Base-by-base conservation (phyloP, 2,329 filamentous ascomycete species). In the Penicillium olsonii region DNA sequence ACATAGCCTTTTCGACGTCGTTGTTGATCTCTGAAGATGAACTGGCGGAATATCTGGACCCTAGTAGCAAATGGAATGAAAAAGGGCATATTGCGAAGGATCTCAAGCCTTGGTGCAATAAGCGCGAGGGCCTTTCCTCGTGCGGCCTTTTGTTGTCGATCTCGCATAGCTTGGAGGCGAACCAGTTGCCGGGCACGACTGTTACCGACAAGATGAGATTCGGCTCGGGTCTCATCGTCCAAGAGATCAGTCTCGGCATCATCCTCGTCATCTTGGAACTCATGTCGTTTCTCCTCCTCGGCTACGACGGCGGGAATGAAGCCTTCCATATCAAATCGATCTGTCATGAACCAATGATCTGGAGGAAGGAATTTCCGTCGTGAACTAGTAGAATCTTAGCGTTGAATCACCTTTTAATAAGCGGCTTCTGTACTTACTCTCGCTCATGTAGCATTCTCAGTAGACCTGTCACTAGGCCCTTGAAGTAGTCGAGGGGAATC, bases 261-360 rank as follows among this genome's bases (percentile, higher is more conserved):
- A 3, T 82, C 84, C 14, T 84, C 79, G 45, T 85, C 83, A 31
- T 79, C 79, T 48, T 85, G 77, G 11, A 91, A 80, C 48, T 84
- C 81, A 62, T 90, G 87, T 29, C 88, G 80, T 41, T 77, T 82
- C 65, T 95, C 86, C 66, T 96, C 91, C 70, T 99, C 94, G 38
- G 84, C 79, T 2, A 96, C 91, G 1, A 97, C 92, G 2, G 89
- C 87, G 8, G 84, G 80, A 38, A 96, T 87, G 63, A 97, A 97
- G 0, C 87, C 84, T 54, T 87, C 85, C 86, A 96, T 94, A 62
- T 96, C 88, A 49, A 97, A 89, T 17, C 79, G 78, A 53, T 84
- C 87, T 1, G 88, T 94, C 92, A 97, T 97, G 29, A 97, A 78
- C 94, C 94, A 99, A 68, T 96, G 92, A 41, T 84, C 82, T n/a